Percentiles rank a stretch among this genome's conserved stretches.
These are phyloP conservation scores for Malassezia brasiliensis DNA, from an alignment of 1,284 basidiomycete genomes.

Conservation along the genomic window DNA sequence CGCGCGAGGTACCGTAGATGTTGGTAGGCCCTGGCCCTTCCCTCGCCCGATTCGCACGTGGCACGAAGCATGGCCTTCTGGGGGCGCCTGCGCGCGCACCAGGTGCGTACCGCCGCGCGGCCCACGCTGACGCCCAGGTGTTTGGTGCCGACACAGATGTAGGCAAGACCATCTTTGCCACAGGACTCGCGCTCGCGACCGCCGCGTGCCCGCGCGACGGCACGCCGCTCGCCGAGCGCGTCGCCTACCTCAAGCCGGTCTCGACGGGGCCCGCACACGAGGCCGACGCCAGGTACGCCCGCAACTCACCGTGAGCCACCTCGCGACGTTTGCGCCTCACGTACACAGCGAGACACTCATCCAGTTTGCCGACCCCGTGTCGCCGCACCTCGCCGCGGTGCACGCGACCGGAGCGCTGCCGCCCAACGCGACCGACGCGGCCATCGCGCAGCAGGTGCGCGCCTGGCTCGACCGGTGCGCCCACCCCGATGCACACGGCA, in stretches of 20 bases:
- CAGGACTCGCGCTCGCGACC: constrained; percentile 39
- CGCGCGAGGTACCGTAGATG: background rate
- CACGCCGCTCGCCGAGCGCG: constrained; percentile 21
- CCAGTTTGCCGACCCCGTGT: constrained; percentile 77
- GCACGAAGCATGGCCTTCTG: constrained; percentile 7
- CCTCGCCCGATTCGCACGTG: background rate
- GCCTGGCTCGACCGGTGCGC: constrained; percentile 53
- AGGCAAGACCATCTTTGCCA: constrained; percentile 48
- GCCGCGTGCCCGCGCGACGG: constrained; percentile 19
- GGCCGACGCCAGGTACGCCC: constrained; percentile 24
- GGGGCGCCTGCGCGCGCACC: constrained; percentile 4
- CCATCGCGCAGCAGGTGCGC: constrained; percentile 62
- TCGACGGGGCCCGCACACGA: constrained; percentile 33
- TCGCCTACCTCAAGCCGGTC: constrained; percentile 45
- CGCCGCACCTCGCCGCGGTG: constrained; percentile 77
- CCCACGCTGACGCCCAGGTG: constrained; percentile 28
- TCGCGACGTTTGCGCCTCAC: constrained; percentile 23
- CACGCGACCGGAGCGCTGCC: constrained; percentile 53
- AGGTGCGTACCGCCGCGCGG: background rate
- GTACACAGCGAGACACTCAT: constrained; percentile 64
- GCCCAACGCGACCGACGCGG: constrained; percentile 52
- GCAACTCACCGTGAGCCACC: constrained; percentile 17
- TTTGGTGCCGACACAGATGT: constrained; percentile 48
- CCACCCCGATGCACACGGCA: background rate
- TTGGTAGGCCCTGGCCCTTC: background rate